Evolutionary conservation across 2,329 filamentous ascomycete genomes (phyloP).

Genomic region (Dothistroma pini): DNA sequence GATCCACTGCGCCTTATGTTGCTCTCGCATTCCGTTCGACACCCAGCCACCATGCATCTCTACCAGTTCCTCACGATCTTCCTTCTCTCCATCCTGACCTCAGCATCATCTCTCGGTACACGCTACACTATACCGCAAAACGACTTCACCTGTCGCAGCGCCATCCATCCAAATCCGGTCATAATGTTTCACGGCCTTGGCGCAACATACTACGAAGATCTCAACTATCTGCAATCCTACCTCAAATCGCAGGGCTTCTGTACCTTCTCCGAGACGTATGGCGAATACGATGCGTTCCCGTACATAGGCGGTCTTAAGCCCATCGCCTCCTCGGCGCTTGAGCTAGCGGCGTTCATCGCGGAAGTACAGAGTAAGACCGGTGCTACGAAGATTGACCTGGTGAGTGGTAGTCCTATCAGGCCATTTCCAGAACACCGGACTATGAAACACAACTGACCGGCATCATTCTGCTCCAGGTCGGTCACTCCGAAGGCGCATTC

Average conservation of each 20-base stretch:
- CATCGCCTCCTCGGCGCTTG: conserved; percentile 17
- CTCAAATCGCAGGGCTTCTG: conserved; percentile 22
- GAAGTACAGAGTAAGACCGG: conserved; percentile 19
- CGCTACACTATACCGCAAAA: conserved; percentile 13
- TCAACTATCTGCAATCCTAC: conserved; percentile 23
- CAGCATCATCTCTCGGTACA: neutral
- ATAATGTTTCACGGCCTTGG: conserved; percentile 26
- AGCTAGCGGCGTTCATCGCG: conserved; percentile 23
- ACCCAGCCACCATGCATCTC: neutral
- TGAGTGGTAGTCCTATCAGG: no score
- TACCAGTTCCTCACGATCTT: neutral
- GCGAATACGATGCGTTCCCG: conserved; percentile 19
- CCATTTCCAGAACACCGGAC: no score
- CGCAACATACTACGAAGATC: conserved; percentile 28
- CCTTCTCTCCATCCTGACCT: neutral
- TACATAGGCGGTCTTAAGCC: conserved; percentile 24
- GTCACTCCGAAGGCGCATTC: conserved; percentile 27
- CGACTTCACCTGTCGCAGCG: conserved; percentile 23
- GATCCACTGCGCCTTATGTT: no score
- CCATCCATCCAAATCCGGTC: conserved; percentile 24
- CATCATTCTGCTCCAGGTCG: conserved; percentile 1
- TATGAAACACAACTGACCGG: no score
- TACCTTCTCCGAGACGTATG: conserved; percentile 27
- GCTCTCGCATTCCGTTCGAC: no score
- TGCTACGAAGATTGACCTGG: conserved; percentile 21